Percentiles rank a stretch among this genome's conserved stretches.
Conservation (phyloP, 2,329 filamentous ascomycete genomes). For the Nigrospora osmanthi region DNA sequence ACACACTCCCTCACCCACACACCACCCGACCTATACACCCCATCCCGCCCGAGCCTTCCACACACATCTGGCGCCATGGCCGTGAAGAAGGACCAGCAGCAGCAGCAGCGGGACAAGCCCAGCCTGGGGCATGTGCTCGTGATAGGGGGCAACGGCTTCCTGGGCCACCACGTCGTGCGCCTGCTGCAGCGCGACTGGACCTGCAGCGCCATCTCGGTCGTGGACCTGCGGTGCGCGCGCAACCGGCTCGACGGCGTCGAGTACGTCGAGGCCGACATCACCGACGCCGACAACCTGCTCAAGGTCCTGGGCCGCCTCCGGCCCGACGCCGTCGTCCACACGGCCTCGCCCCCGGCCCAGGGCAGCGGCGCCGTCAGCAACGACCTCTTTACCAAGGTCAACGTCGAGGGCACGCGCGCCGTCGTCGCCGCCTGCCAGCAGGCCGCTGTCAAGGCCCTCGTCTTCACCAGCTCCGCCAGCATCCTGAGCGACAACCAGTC, state of each 20-base stretch:
- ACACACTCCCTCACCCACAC: too few relatives aligned
- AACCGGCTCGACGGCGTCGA: constrained; percentile 57
- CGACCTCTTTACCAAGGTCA: constrained; percentile 69
- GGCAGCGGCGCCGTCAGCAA: constrained; percentile 44
- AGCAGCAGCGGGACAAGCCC: constrained; percentile 21
- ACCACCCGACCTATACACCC: too few relatives aligned
- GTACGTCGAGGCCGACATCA: constrained; percentile 76
- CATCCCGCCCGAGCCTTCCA: too few relatives aligned
- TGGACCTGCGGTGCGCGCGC: constrained; percentile 64
- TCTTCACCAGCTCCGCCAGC: constrained; percentile 87
- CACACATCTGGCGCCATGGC: too few relatives aligned
- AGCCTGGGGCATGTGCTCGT: constrained; percentile 65
- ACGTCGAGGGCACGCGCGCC: constrained; percentile 76
- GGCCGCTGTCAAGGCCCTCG: constrained; percentile 68
- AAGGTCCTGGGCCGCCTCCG: constrained; percentile 56
- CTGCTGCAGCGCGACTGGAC: constrained; percentile 57
- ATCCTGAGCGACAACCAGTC: constrained; percentile 74
- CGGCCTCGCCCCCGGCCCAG: constrained; percentile 63
- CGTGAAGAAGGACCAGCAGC: constrained; percentile 1
- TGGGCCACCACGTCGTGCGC: constrained; percentile 75
- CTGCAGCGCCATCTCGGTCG: constrained; percentile 52
- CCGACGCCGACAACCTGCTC: constrained; percentile 52
- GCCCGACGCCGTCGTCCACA: constrained; percentile 86
- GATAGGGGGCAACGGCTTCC: constrained; percentile 77
- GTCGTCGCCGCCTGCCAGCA: constrained; percentile 67